These are phyloP conservation scores for Debaryomyces castellii DNA, from an alignment of 805 yeast genomes.

Conservation along the genomic window DNA sequence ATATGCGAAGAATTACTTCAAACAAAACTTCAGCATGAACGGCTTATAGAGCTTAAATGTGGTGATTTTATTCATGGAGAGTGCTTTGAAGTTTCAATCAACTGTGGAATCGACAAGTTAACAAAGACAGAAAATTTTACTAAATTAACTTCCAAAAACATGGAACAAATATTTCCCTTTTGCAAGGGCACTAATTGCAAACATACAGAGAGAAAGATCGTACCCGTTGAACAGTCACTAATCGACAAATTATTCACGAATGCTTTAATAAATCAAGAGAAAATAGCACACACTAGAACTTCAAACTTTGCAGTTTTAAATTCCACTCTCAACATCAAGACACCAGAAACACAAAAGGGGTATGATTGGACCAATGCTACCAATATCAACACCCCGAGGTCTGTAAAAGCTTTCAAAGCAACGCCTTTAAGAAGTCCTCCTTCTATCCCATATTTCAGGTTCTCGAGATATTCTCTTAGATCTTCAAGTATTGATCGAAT, in stretches of 20 bases:
- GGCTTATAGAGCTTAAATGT: conserved; percentile 50
- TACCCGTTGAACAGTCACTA: conserved; percentile 8
- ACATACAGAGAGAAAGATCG: background rate
- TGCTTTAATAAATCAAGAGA: conserved; percentile 5
- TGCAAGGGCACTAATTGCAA: conserved; percentile 7
- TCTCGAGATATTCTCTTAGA: background rate
- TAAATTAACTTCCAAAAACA: background rate
- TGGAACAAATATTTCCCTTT: conserved; percentile 6
- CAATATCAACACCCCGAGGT: background rate
- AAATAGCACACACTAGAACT: conserved; percentile 1
- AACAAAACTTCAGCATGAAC: conserved; percentile 44
- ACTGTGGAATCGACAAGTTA: conserved; percentile 7
- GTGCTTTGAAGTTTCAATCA: conserved; percentile 41
- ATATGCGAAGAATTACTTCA: conserved; percentile 54
- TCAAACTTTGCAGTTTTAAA: conserved; percentile 5
- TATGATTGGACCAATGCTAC: too few relatives aligned
- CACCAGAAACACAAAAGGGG: background rate
- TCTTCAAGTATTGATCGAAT: background rate
- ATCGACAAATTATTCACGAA: conserved; percentile 6
- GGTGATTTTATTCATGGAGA: conserved; percentile 59
- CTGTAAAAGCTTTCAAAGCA: background rate
- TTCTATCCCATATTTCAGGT: background rate
- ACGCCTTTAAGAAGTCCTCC: background rate
- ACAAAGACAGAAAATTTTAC: background rate
- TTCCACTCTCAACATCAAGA: conserved; percentile 8